Base-by-base conservation (phyloP, 345 rosid genomes). In the Anacardium occidentale region DNA sequence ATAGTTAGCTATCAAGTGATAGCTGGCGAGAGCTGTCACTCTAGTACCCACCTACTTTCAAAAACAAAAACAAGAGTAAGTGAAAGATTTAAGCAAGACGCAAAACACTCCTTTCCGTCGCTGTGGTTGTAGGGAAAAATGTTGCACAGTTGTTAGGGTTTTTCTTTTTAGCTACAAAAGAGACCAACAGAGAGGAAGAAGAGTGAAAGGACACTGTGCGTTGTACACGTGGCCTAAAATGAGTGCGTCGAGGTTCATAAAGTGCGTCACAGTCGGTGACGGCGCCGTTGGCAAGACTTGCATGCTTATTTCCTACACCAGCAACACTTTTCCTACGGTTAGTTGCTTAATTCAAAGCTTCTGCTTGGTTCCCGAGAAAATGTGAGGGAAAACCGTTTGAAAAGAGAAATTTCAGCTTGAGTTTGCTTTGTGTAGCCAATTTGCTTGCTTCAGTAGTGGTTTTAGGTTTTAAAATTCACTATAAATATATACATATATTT, bases 271-370 rank as follows among this genome's bases (percentile, higher is more conserved):
- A 0, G 95, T 90, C 75, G 90, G 94, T 22, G 94, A 90, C 57
- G 94, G 94, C 14, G 94, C 92, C 52, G 94, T 90, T 10, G 94
- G 94, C 68, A 90, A 90, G 84, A 90, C 94, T 57, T 90, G 95
- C 81, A 84, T 90, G 82, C 94, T 89, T 69, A 89, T 89, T 66
- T 89, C 91, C 72, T 89, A 89, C 79, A 89, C 93, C 73, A 87
- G 91, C 82, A 89, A 89, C 80, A 87, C 85, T 82, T 90, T 87
- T 70, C 92, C 94, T 6, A 86, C 92, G 34, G 93, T 90, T 24
- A 75, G 86, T 40, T 7, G 8, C 14, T 65, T 25, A 58, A 15
- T 64, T 66, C 29, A 18, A 37, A 1, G 7, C 25, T 70, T 64
- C 32, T 63, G 75, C 70, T 64, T 52, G 65, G 40, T 65, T 34